Evolutionary conservation across 371 early-diverging fungal genomes (phyloP), one percentile per base, ranked within the genome.

Genomic region (Apophysomyces trapeziformis): DNA sequence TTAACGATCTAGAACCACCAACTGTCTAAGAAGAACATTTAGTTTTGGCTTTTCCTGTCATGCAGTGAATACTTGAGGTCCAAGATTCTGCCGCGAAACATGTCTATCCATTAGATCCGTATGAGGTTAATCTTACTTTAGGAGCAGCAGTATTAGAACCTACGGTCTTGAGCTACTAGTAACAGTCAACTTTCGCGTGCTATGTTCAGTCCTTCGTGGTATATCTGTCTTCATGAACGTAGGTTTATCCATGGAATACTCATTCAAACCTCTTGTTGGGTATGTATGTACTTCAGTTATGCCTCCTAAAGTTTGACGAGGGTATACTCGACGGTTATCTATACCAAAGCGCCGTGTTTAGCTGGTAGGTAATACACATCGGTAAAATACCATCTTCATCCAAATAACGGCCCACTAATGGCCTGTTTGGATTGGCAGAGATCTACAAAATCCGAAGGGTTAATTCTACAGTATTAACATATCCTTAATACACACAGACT

Each of bases 371-470:
- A 21, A 18, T 21, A 50, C 18, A 21, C 21, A 18, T 50, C 54
- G 21, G 11, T 21, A 50, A 47, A 60, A 2, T 38, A 47, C 54
- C 26, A 12, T 65, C 56, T 16, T 63, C 60, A 44, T 60, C 43
- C 2, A 18, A n/a, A 36, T 46, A 67, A 9, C 64, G 65, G 26
- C 59, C 39, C 11, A 58, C 43, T 38, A 38, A 18, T 13, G 76
- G 76, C 50, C 68, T 57, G 61, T 76, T 76, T n/a, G 76, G 73
- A 61, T 76, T 76, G 39, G 66, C 70, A 38, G 65, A 57, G 5
- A 75, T 13, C 70, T 72, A 50, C 12, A 58, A 26, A 26, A 26
- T 14, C 13, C 14, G 35, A 38, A 58, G 58, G 6, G 63, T 38
- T 38, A 16, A 16, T 58, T 67, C 50, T 1, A 39, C 56, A 7